Base-by-base conservation (phyloP, 352 stramenopile genomes). In the Elongisporangium prolatum region DNA sequence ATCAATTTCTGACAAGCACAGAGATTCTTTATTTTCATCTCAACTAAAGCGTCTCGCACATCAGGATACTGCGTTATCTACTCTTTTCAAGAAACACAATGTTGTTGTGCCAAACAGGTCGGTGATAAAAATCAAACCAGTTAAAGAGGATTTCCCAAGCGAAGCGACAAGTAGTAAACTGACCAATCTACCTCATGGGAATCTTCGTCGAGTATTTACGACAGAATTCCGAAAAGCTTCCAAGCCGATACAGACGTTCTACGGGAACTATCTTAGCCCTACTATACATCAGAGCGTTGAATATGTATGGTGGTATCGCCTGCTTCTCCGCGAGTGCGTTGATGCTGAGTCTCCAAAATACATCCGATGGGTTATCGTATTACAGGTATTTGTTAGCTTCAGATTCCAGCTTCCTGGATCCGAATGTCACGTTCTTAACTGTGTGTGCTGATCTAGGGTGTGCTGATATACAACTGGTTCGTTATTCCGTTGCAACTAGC, bases 401-500 rank as follows among this genome's bases (percentile, higher is more conserved):
- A 44, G 0, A 14, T n/a, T 24, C 8, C 4, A 20, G 8, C 11
- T 4, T 4, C 1, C 16, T 20, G n/a, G 4, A 16, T 21, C 20
- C 9, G 44, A 0, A 47, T 22, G 10, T 21, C 22, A 22, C 21
- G 53, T 22, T 25, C 18, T n/a, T 50, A 25, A 21, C 20, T 21
- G 37, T 51, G 34, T 40, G 6, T 40, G 14, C 21, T 47, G 34
- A 28, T 11, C 22, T n/a, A 69, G 54, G 13, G 53, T 40, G 53
- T 59, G 8, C 21, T 62, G 4, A 55, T 80, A 1, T 71, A 82
- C 50, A 70, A 77, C 38, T 91, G 78, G 78, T 47, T 77, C 14
- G 57, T 79, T 34, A 64, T 88, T 21, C 77, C 78, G 0, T 59
- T 84, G 37, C 76, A 82, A 48, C 60, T 87, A 2, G 69, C 72